These are phyloP conservation scores for Crithidia expoeki DNA, from an alignment of 208 protist genomes.

Conservation along the genomic window DNA sequence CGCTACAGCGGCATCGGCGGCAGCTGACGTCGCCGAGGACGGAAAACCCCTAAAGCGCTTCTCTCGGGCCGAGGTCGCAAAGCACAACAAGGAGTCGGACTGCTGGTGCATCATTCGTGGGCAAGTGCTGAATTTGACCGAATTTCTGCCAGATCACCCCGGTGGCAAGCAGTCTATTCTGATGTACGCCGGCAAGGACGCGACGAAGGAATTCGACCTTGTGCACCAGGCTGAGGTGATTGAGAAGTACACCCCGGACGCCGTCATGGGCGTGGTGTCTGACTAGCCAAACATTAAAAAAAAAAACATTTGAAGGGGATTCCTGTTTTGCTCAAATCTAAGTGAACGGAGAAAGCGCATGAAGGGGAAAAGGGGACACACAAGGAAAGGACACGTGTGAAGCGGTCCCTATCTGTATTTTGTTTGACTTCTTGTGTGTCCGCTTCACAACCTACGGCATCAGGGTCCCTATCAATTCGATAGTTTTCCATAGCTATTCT, in stretches of 20 bases:
- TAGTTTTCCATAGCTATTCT: too few relatives aligned
- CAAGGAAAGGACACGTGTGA: too few relatives aligned
- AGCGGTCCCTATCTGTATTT: too few relatives aligned
- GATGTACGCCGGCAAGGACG: constrained; percentile 64
- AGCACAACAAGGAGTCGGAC: constrained; percentile 69
- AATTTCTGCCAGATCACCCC: constrained; percentile 63
- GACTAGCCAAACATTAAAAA: constrained; percentile 13
- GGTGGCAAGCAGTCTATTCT: constrained; percentile 62
- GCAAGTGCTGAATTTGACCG: constrained; percentile 60
- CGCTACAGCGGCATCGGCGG: constrained; percentile 14
- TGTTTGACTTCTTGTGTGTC: too few relatives aligned
- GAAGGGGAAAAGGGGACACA: too few relatives aligned
- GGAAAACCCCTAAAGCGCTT: constrained; percentile 32
- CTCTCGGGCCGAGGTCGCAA: constrained; percentile 59
- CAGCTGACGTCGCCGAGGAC: constrained; percentile 27
- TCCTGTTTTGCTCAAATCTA: too few relatives aligned
- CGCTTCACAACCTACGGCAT: too few relatives aligned
- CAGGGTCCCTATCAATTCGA: too few relatives aligned
- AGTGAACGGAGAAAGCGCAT: too few relatives aligned
- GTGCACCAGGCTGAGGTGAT: constrained; percentile 54
- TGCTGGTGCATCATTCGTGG: constrained; percentile 56
- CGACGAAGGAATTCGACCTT: constrained; percentile 64
- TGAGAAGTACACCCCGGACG: constrained; percentile 60
- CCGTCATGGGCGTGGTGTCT: constrained; percentile 51
- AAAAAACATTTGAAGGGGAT: too few relatives aligned